Base-by-base conservation (phyloP, 1,284 basidiomycete genomes). In the Cryptococcus sp. region DNA sequence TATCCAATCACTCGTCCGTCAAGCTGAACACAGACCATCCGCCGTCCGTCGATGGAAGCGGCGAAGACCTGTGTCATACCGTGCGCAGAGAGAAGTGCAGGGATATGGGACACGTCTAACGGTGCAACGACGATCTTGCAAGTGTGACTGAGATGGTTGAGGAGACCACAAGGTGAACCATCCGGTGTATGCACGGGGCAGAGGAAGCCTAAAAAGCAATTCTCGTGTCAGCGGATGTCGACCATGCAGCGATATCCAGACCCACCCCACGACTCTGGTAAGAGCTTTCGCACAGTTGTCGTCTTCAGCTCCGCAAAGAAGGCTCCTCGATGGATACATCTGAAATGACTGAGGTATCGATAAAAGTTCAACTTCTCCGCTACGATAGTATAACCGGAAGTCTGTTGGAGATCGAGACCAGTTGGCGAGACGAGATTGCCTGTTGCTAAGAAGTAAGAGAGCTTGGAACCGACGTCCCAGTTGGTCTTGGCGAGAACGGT, bases 251-350 rank as follows among this genome's bases (percentile, higher is more conserved):
- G 10, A 50, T 11, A 23, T 38, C 16, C 25, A 29, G 17, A 25
- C 5, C 40, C 70, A 90, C 90, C 95, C 96, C 96, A 99, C 39
- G 96, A 91, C 80, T 99, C 96, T 15, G 96, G 96, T 20, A 99
- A 82, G 59, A 99, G 81, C 79, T 99, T 99, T 70, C 96, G 89
- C 49, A 99, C 96, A 22, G 93, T 89, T 0, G 96, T 99, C 0
- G 96, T 99, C 83, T 99, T 99, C 61, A 99, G 85, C 77, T 99
- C 94, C 22, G 95, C 93, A 74, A 99, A 99, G 86, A 99, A 99
- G 45, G 96, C 93, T 79, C 96, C 96, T 81, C 96, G 90, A 80
- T 99, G 96, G 45, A 99, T 94, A 77, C 91, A 97, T 56, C 96
- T 85, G 83, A 99, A 99, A 80, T 99, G 96, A 69, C 90, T 90